Percentiles rank a stretch among this genome's conserved stretches.
These are phyloP conservation scores for Termitomyces sp. DNA, from an alignment of 768 basidiomycete species.

Conservation along the genomic window DNA sequence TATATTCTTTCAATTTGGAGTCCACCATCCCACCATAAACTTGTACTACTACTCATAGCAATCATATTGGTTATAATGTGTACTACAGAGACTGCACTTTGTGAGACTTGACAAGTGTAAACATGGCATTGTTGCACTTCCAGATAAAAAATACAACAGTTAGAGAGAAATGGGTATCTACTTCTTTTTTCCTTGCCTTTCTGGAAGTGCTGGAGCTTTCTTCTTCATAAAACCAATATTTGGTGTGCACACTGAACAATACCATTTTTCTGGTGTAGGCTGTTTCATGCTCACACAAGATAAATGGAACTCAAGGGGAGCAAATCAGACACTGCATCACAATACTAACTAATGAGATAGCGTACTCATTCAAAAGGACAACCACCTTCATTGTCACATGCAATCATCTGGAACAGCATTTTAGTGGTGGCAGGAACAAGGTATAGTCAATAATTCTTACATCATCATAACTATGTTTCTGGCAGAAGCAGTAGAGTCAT, in stretches of 20 bases:
- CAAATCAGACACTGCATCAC: neutral
- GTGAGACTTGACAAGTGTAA: neutral
- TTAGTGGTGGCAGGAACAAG: neutral
- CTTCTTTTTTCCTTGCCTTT: constrained; percentile 22
- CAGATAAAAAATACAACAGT: neutral
- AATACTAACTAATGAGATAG: constrained; percentile 6
- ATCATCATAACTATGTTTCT: constrained; percentile 48
- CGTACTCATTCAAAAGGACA: constrained; percentile 72
- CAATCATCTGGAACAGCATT: constrained; percentile 53
- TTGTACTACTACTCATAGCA: neutral
- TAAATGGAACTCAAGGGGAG: constrained; percentile 49
- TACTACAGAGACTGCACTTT: too few species aligned
- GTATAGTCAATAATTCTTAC: constrained; percentile 23
- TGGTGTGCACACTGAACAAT: constrained; percentile 44
- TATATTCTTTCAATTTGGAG: too few species aligned
- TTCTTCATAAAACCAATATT: constrained; percentile 17
- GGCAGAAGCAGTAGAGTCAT: constrained; percentile 48
- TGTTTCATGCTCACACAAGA: constrained; percentile 54
- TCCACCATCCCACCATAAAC: too few species aligned
- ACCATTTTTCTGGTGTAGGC: constrained; percentile 49
- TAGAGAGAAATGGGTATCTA: neutral
- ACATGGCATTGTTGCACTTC: too few species aligned
- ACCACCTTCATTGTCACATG: constrained; percentile 61
- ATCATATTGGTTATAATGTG: neutral
- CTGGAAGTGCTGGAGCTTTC: constrained; percentile 20